Percentiles rank a stretch among this genome's conserved stretches.
phyloP scores from a whole-genome alignment of 148 eudicot species.

The Vaccinium corymbosum region DNA sequence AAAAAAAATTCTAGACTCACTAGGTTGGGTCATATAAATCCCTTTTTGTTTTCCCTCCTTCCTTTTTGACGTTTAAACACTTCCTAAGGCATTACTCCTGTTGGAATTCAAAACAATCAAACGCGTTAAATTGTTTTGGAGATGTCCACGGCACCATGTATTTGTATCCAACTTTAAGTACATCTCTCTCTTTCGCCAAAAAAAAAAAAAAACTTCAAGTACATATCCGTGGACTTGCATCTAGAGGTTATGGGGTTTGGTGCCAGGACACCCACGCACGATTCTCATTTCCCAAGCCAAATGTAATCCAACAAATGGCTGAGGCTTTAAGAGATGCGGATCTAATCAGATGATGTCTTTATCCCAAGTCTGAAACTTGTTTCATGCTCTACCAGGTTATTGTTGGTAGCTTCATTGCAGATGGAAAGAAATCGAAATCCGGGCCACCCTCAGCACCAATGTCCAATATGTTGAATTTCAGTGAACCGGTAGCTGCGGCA shows the following conservation, averaged over 20 bases:
- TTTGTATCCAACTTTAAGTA: neutral
- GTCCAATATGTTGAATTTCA: slow-evolving; percentile 40
- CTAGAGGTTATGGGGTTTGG: neutral
- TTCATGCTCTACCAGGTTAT: slow-evolving; percentile 49
- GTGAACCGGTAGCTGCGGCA: slow-evolving; percentile 33
- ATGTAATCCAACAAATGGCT: neutral
- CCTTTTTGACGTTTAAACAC: neutral
- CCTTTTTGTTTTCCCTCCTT: neutral
- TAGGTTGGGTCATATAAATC: neutral
- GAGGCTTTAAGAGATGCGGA: neutral
- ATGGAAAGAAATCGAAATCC: slow-evolving; percentile 70
- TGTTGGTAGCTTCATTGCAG: slow-evolving; percentile 86
- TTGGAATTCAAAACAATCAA: neutral
- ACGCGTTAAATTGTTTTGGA: neutral
- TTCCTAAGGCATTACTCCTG: neutral
- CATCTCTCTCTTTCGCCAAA: too few relatives aligned
- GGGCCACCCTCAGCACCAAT: slow-evolving; percentile 53
- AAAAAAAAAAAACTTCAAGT: too few relatives aligned
- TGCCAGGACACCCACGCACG: neutral
- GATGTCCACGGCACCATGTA: neutral
- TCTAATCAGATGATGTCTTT: slow-evolving; percentile 3
- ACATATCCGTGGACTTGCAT: neutral
- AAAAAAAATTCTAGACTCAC: neutral
- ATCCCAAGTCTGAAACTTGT: neutral
- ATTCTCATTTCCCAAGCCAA: neutral